A percentile compares a stretch with the other conserved stretches of the same genome.
These are phyloP conservation scores for Podospora tetraspora DNA, from an alignment of 495 filamentous ascomycete species.

Conservation along the genomic window DNA sequence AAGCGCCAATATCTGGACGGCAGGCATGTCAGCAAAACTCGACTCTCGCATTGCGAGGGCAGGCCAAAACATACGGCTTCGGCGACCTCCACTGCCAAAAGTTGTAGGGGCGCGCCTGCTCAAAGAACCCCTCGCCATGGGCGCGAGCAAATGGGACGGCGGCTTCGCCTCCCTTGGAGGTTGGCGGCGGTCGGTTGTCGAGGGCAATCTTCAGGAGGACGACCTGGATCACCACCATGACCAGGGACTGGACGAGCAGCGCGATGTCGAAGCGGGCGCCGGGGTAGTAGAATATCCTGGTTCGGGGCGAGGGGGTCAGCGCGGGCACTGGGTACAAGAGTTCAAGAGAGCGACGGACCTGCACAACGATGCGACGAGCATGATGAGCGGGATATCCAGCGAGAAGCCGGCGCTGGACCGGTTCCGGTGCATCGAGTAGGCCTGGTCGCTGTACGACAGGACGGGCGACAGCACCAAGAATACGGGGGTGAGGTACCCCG, in stretches of 20 bases:
- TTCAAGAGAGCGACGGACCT: slow-evolving; percentile 52
- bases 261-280: slow-evolving; percentile 76
- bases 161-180: slow-evolving; percentile 51
- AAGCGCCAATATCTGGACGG: slow-evolving; percentile 77
- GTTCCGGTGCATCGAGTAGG: slow-evolving; percentile 74
- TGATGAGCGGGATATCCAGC: slow-evolving; percentile 88
- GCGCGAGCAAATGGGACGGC: slow-evolving; percentile 51
- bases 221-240: slow-evolving; percentile 81
- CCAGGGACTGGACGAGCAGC: slow-evolving; percentile 75
- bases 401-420: slow-evolving; percentile 83
- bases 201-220: slow-evolving; percentile 85
- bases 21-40: slow-evolving; percentile 2
- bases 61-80: slow-evolving; percentile 53
- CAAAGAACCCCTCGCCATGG: slow-evolving; percentile 46
- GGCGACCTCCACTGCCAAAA: slow-evolving; percentile 92
- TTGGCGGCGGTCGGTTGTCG: slow-evolving; percentile 69
- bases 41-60: slow-evolving; percentile 19
- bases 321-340: neutral
- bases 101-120: slow-evolving; percentile 63
- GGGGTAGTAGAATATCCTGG: slow-evolving; percentile 89
- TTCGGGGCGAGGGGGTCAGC: neutral
- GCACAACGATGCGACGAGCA: slow-evolving; percentile 89
- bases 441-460: slow-evolving; percentile 88
- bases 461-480: slow-evolving; percentile 76
- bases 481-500: slow-evolving; percentile 48